Base-by-base conservation (phyloP, 2,329 filamentous ascomycete genomes). In the Stylonectria norvegica region DNA sequence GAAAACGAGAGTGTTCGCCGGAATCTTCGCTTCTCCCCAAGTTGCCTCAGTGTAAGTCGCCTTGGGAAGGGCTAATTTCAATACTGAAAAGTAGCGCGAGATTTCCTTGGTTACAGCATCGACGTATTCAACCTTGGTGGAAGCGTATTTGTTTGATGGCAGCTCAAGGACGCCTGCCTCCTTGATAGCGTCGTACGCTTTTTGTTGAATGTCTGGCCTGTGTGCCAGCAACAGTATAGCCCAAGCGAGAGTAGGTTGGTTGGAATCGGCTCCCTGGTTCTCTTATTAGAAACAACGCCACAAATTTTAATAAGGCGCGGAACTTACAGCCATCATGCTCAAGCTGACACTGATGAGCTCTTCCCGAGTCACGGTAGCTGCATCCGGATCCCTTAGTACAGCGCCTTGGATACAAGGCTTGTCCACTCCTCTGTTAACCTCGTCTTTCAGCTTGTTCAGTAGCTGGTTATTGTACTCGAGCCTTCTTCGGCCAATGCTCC, bases 341-440 rank as follows among this genome's bases (percentile, higher is more conserved):
- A 85, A 62, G 51, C 80, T 80, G 49, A 85, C 79, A 2, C 78
- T 82, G 60, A 82, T 81, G 38, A 84, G 70, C 59, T 85, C 81
- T 14, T 74, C 80, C 74, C 79, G 75, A 45, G 77, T 82, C 17
- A 85, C 58, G 4, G 52, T 49, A 52, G 81, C 83, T 2, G 78
- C 78, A 39, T 84, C 81, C 0, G 80, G 79, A 36, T 84, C 81
- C 47, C 83, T 81, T 27, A 85, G 64, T 28, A 85, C 80, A 50
- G 83, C 83, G 0, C 80, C 81, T 5, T 75, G 79, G 47, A 85
- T 85, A 54, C 81, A 85, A 3, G 81, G 80, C 51, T 76, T 78
- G 52, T 85, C 79, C 0, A 75, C 81, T 0, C 80, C 79, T 20
- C 75, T 72, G 3, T 34, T 35, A 5, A 56, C 49, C 20, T 48